Evolutionary conservation across 768 basidiomycete genomes (phyloP), one percentile per base, ranked within the genome.

Genomic region (Tricholoma bakamatsutake): DNA sequence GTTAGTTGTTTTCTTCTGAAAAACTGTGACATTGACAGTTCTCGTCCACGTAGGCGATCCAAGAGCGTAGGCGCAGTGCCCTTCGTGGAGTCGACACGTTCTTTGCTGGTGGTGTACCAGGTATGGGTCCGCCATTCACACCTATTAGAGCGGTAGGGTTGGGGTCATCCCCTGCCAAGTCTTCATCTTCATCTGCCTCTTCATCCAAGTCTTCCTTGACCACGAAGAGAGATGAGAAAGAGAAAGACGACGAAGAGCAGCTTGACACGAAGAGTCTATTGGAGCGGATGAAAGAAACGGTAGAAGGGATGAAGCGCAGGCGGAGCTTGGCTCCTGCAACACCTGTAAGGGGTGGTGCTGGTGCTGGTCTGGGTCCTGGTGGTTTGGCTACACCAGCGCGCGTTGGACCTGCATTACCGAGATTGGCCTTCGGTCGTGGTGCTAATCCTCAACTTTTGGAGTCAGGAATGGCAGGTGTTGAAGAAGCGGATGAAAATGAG

Each of bases 41-140:
- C 5, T 48, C 17, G 6, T 21, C 11, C 4, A 15, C 37, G 28
- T 54, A 81, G 76, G 84, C 82, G 0, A 87, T 88, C 40, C 77
- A 79, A 59, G 84, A 85, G 52, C 77, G 86, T 8, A 70, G 85
- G 24, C 74, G 78, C 9, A 85, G 83, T 53, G 85, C 85, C 0
- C 64, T 85, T 37, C 72, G 69, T 3, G 67, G 73, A 69, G 74
- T 59, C 65, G 81, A 56, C 71, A 78, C 65, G 53, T 81, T 80
- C 63, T 83, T 80, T 66, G 73, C 69, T 17, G 80, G 76, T 18
- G 77, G 79, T 17, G 73, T 78, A 12, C 84, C 84, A 1, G 84
- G 83, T 1, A 72, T 82, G 70, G 67, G 67, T 66, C 62, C 65
- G 66, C 18, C 50, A 35, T 58, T 28, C 4, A 42, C 61, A 8